Evolutionary conservation across 805 yeast genomes (phyloP), one percentile per base, ranked within the genome.

Genomic region (Helenozyma baotianmanensis): DNA sequence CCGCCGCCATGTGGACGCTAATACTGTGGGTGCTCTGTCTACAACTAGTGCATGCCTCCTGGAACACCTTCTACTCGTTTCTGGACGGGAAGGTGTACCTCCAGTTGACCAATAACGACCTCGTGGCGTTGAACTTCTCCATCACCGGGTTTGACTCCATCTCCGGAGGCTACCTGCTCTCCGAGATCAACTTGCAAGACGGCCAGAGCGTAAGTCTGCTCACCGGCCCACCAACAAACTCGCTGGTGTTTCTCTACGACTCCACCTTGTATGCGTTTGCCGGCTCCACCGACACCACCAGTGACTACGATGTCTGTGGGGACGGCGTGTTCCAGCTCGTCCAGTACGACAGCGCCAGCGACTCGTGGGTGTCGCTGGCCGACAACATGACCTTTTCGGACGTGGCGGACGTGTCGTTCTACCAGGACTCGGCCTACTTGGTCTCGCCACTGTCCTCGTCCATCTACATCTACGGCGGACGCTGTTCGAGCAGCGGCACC

Each of bases 401-500:
- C 9, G 35, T 62, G 12, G 29, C 40, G 9, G 68, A 64, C 35
- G 42, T 46, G 2, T 48, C 57, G 2, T 64, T 40, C 35, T 64
- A 63, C 29, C 43, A 49, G 8, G 56, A 52, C 6, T 51, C 79
- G 2, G 53, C 74, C 0, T 60, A 73, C 32, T 49, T 78, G 33
- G 56, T 73, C 3, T 63, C 68, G 12, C 55, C 59, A 11, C 46
- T 45, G 7, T 44, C 58, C 6, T 51, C 58, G 12, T 56, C 68
- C 2, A 46, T 78, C 0, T 78, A 72, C 47, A 63, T 78, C 1
- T 78, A 72, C 45, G 82, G 83, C 2, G 85, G 85, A 0, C 24
- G 36, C 3, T 58, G 68, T 19, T 37, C 35, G 5, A 12, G 33
- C 1, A 40, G 39, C 9, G 50, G 53, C 3, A 32, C 45, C 1